Evolutionary conservation across 2,329 filamentous ascomycete species (phyloP).

Genomic region (Monosporascus ibericus): DNA sequence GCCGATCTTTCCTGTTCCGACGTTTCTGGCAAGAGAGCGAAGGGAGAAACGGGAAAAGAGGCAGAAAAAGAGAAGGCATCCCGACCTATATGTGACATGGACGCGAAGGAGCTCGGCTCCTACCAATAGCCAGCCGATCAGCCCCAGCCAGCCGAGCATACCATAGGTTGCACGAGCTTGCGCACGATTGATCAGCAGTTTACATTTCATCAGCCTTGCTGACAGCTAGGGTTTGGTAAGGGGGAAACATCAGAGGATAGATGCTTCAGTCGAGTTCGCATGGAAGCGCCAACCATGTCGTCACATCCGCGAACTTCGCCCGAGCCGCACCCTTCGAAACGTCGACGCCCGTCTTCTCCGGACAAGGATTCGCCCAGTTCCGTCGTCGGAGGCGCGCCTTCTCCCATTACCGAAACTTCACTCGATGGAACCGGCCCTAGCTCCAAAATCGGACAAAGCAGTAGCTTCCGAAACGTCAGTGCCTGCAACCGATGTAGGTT

Average conservation of each 20-base stretch:
- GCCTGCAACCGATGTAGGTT: constrained; percentile 90
- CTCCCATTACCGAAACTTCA: constrained; percentile 23
- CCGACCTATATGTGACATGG: neutral
- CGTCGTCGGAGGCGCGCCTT: constrained; percentile 29
- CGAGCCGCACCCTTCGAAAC: constrained; percentile 48
- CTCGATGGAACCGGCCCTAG: constrained; percentile 23
- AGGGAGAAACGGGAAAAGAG: neutral
- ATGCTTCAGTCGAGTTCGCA: too few relatives aligned
- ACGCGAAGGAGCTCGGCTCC: neutral
- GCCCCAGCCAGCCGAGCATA: neutral
- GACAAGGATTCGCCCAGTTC: constrained; percentile 38
- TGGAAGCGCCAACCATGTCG: constrained; percentile 30
- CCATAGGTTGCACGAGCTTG: neutral
- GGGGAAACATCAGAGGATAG: neutral
- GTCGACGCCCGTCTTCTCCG: constrained; percentile 48
- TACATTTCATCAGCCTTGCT: neutral
- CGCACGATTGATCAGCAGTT: neutral
- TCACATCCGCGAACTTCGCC: constrained; percentile 43
- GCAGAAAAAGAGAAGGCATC: neutral
- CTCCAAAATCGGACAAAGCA: constrained; percentile 50
- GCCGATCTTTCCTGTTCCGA: neutral
- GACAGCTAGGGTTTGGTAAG: neutral
- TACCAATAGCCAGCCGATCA: neutral
- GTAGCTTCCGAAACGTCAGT: constrained; percentile 78
- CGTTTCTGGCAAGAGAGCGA: neutral